Evolutionary conservation across 495 filamentous ascomycete species (phyloP).

Genomic region (Trichoderma erinaceum): DNA sequence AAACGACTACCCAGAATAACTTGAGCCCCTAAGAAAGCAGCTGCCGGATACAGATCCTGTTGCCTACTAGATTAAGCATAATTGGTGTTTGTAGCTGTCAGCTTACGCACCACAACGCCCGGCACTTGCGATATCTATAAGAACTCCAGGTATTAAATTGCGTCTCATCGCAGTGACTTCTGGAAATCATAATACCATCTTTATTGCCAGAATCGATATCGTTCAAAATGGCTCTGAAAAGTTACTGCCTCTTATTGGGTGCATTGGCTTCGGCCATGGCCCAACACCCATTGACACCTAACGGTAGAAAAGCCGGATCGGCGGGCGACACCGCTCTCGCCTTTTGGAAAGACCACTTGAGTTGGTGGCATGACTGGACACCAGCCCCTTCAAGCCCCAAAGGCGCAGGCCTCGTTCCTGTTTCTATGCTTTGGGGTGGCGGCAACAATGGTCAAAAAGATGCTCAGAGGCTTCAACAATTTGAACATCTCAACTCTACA

Average conservation of each 20-base stretch:
- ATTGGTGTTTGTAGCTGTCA: not conserved
- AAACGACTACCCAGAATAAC: not conserved
- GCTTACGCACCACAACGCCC: not conserved
- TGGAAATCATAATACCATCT: not conserved
- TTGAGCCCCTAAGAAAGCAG: not conserved
- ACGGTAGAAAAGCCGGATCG: not conserved
- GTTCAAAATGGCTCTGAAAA: not conserved
- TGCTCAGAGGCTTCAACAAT: not conserved
- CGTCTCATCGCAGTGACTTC: not conserved
- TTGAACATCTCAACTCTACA: not conserved
- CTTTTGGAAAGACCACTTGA: not conserved
- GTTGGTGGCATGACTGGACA: slow-evolving; percentile 9
- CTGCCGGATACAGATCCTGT: not conserved
- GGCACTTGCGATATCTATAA: not conserved
- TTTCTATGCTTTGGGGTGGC: slow-evolving; percentile 7
- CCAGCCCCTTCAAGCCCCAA: not conserved
- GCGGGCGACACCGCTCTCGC: slow-evolving; percentile 1
- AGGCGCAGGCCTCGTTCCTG: not conserved
- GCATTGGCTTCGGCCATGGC: not conserved
- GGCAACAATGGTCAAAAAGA: not conserved
- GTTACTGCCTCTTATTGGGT: not conserved
- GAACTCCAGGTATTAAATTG: not conserved
- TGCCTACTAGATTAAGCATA: not conserved
- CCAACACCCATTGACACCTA: not conserved
- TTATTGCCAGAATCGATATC: not conserved